Percentiles rank a stretch among this genome's conserved stretches.
These are phyloP conservation scores for Ambrosiella beaveri DNA, from an alignment of 2,329 filamentous ascomycete species.

Conservation along the genomic window DNA sequence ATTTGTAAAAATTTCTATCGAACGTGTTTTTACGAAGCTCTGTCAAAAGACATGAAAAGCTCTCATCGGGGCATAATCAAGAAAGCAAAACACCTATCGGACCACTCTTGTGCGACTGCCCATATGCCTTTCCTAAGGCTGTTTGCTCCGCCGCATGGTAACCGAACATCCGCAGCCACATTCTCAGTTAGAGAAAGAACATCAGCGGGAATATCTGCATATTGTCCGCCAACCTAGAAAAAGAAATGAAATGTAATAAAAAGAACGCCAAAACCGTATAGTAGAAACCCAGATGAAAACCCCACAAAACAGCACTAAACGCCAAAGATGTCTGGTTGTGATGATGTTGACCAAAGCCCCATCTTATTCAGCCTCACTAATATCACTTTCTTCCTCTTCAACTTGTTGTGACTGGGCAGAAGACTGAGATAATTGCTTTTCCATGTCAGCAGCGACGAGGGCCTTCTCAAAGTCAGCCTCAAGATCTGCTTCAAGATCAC, in stretches of 20 bases:
- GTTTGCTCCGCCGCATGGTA: not conserved
- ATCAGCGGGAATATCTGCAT: not conserved
- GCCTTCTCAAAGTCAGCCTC: slow-evolving; percentile 29
- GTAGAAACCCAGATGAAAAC: not conserved
- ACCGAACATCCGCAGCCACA: not conserved
- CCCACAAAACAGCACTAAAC: not conserved
- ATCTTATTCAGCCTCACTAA: slow-evolving; percentile 45
- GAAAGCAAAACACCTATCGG: not conserved
- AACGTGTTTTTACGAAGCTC: not conserved
- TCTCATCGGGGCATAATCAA: not conserved
- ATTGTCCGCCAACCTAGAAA: not conserved
- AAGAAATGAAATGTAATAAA: not conserved
- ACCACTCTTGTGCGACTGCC: too few relatives aligned
- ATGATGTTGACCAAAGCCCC: not conserved
- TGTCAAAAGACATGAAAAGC: not conserved
- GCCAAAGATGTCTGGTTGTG: not conserved
- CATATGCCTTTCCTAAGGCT: too few relatives aligned
- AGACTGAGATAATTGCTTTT: slow-evolving; percentile 25
- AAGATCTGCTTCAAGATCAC: slow-evolving; percentile 19
- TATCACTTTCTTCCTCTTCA: slow-evolving; percentile 43
- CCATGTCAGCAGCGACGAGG: slow-evolving; percentile 33
- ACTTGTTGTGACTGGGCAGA: slow-evolving; percentile 19
- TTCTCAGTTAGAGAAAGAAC: not conserved
- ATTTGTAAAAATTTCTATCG: too few relatives aligned
- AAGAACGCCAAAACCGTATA: not conserved